Conservation (phyloP, 306 rosid genomes). For the Casuarina equisetifolia region DNA sequence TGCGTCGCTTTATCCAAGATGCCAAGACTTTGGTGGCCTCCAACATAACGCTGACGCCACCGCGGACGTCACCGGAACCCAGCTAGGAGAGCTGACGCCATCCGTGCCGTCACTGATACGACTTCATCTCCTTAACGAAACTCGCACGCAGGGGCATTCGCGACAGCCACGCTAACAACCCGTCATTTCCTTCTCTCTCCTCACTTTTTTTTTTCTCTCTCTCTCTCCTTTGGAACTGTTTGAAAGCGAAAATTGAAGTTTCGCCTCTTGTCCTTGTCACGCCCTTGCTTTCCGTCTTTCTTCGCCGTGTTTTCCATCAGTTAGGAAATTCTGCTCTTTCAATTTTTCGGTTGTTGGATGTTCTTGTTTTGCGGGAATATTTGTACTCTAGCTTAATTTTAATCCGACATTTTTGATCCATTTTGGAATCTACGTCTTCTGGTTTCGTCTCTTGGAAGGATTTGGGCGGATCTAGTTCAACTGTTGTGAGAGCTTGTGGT, state of each 20-base stretch:
- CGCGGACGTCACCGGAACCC: constrained; percentile 42
- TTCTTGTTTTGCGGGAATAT: neutral
- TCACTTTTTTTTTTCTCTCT: constrained; percentile 18
- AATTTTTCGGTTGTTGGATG: constrained; percentile 22
- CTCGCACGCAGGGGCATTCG: constrained; percentile 1
- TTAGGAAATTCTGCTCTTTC: neutral
- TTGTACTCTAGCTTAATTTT: neutral
- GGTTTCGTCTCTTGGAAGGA: neutral
- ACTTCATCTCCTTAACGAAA: constrained; percentile 53
- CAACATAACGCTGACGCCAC: constrained; percentile 37
- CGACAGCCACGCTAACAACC: neutral
- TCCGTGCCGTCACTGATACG: constrained; percentile 49
- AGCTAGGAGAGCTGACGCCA: constrained; percentile 58
- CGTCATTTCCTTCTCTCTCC: constrained; percentile 9
- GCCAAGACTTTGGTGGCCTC: neutral
- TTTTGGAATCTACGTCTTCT: constrained; percentile 6
- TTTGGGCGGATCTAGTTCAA: neutral
- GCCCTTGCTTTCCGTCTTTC: neutral
- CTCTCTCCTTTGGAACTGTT: constrained; percentile 9
- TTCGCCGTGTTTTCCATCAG: constrained; percentile 8
- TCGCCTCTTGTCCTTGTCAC: constrained; percentile 20
- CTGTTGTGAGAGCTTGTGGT: neutral
- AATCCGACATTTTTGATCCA: neutral
- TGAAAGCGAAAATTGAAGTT: constrained; percentile 56
- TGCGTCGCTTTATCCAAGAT: neutral